Conservation (phyloP, 441 rosid species). For the Populus hybrid region DNA sequence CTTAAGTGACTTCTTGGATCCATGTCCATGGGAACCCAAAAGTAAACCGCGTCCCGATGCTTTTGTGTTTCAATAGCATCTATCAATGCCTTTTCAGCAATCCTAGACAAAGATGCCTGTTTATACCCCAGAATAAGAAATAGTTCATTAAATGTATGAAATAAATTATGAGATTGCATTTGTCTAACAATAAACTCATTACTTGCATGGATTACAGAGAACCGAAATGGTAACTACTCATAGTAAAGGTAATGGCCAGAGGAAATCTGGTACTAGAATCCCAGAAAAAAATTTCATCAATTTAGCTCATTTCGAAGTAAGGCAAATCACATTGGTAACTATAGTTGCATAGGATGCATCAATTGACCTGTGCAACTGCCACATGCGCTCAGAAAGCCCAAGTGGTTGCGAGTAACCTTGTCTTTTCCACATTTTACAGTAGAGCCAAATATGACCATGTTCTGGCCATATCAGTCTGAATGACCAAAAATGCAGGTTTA, state of each 20-base stretch:
- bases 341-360: neutral
- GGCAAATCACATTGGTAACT: neutral
- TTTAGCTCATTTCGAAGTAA: neutral
- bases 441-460: neutral
- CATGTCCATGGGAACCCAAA: constrained; percentile 93
- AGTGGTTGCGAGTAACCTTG: neutral
- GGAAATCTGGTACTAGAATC: neutral
- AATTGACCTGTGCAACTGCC: neutral
- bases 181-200: neutral
- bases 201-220: neutral
- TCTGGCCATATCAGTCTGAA: neutral
- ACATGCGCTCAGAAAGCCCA: neutral
- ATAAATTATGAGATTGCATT: neutral
- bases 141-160: neutral
- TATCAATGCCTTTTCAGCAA: constrained; percentile 73
- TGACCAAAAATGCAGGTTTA: neutral
- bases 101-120: constrained; percentile 75
- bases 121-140: constrained; percentile 23
- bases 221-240: neutral
- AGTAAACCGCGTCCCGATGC: constrained; percentile 80
- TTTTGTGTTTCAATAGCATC: constrained; percentile 57
- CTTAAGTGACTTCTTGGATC: constrained; percentile 73
- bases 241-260: neutral
- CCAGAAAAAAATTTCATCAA: neutral
- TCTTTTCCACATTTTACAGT: neutral